Conservation (phyloP, 2,329 filamentous ascomycete species). For the Phoma sp. region DNA sequence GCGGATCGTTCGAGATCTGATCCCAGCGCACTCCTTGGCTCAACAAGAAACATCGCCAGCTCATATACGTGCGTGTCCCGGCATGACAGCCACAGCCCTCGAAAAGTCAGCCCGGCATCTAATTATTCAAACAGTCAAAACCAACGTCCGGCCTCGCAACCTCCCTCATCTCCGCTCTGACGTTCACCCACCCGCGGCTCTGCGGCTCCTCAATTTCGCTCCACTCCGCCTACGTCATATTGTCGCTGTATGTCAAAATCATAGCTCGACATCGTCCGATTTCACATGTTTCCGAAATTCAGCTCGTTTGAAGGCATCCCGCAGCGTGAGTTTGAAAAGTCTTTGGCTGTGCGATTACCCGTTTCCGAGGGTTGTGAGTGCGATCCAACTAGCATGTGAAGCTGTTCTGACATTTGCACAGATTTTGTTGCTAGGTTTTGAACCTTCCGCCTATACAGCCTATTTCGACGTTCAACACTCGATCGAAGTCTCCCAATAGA, state of each 20-base stretch:
- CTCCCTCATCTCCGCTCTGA: constrained; percentile 1
- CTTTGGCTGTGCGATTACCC: constrained; percentile 30
- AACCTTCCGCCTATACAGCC: constrained; percentile 1
- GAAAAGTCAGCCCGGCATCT: background rate
- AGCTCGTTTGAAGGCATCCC: constrained; percentile 32
- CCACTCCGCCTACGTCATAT: constrained; percentile 33
- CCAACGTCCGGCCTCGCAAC: background rate
- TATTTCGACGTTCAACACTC: constrained; percentile 12
- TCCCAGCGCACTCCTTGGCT: constrained; percentile 33
- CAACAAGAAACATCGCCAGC: constrained; percentile 35
- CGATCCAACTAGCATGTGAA: constrained; percentile 8
- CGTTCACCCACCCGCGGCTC: constrained; percentile 6
- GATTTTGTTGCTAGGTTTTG: constrained; percentile 16
- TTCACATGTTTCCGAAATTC: constrained; percentile 36
- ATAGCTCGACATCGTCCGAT: constrained; percentile 25
- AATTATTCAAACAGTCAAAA: background rate
- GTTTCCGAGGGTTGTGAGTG: constrained; percentile 19
- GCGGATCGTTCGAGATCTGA: constrained; percentile 30
- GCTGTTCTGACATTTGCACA: constrained; percentile 23
- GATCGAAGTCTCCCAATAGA: background rate
- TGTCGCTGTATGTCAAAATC: constrained; percentile 24
- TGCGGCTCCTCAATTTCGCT: constrained; percentile 13
- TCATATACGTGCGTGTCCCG: constrained; percentile 3
- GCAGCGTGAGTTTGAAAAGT: constrained; percentile 36
- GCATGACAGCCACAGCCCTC: constrained; percentile 7